A percentile compares a stretch with the other conserved stretches of the same genome.
These are phyloP conservation scores for Penicillium paradoxum DNA, from an alignment of 495 filamentous ascomycete genomes.

Conservation along the genomic window DNA sequence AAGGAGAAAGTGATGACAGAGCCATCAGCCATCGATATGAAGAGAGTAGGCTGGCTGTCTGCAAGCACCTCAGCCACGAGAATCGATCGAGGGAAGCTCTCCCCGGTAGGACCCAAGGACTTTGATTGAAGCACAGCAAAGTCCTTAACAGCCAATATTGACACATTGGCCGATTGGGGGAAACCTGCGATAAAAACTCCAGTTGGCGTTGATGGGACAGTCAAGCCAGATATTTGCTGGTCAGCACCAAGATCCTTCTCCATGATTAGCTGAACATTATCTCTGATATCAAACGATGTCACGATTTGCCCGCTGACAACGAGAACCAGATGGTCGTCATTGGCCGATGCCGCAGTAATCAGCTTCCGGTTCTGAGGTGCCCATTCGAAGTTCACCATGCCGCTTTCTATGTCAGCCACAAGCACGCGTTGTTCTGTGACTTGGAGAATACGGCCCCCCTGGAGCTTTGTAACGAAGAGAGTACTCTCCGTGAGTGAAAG, in stretches of 20 bases:
- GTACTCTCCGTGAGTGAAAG: constrained; percentile 67
- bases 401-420: constrained; percentile 64
- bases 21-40: constrained; percentile 93
- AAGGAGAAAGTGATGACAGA: constrained; percentile 82
- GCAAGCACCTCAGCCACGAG: constrained; percentile 67
- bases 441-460: constrained; percentile 64
- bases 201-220: constrained; percentile 49
- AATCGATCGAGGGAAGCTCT: constrained; percentile 77
- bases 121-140: constrained; percentile 61
- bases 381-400: constrained; percentile 66
- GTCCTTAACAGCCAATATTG: constrained; percentile 59
- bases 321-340: constrained; percentile 60
- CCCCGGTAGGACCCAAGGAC: constrained; percentile 50
- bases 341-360: constrained; percentile 78
- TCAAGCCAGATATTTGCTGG: constrained; percentile 79
- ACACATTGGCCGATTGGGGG: constrained; percentile 71
- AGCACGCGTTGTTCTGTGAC: constrained; percentile 61
- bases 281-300: constrained; percentile 57
- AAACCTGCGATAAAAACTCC: constrained; percentile 72
- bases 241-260: constrained; percentile 55
- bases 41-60: constrained; percentile 64
- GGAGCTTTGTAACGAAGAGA: constrained; percentile 62
- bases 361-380: constrained; percentile 46
- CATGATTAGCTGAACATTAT: constrained; percentile 51
- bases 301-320: constrained; percentile 66